Evolutionary conservation across 2,329 filamentous ascomycete genomes (phyloP).

Genomic region (Venturia carpophila): DNA sequence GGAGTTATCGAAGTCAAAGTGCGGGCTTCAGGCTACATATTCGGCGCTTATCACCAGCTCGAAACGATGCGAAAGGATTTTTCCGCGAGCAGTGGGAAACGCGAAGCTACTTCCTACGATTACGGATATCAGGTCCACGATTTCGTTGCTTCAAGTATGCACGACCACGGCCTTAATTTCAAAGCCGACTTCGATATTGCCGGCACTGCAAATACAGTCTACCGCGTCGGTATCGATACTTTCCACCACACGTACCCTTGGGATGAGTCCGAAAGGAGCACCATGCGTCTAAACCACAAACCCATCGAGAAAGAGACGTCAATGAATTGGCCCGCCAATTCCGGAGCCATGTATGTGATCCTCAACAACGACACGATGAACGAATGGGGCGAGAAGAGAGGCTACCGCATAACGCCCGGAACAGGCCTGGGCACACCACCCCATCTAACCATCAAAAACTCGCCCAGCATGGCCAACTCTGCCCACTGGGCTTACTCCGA

Average conservation of each 20-base stretch:
- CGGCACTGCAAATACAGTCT: constrained; percentile 25
- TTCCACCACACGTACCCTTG: constrained; percentile 26
- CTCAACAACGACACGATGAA: constrained; percentile 44
- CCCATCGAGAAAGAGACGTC: constrained; percentile 24
- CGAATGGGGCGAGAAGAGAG: constrained; percentile 42
- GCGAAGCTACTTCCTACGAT: constrained; percentile 24
- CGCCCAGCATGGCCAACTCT: constrained; percentile 38
- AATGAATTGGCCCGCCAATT: constrained; percentile 42
- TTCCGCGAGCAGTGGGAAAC: neutral
- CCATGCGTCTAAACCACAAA: constrained; percentile 27
- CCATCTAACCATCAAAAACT: constrained; percentile 30
- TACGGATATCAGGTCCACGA: constrained; percentile 25
- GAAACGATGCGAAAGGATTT: constrained; percentile 6
- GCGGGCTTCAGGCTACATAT: constrained; percentile 35
- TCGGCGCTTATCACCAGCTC: constrained; percentile 25
- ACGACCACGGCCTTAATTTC: constrained; percentile 33
- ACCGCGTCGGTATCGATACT: constrained; percentile 27
- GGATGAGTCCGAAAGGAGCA: constrained; percentile 27
- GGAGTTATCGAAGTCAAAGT: constrained; percentile 36
- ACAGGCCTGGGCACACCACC: constrained; percentile 31
- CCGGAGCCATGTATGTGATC: constrained; percentile 38
- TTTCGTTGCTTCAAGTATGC: constrained; percentile 25
- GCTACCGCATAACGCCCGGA: constrained; percentile 41
- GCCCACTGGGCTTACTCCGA: constrained; percentile 45
- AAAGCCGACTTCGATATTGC: constrained; percentile 32